These are phyloP conservation scores for Mucor piriformis DNA, from an alignment of 371 early-diverging fungal genomes.

Conservation along the genomic window DNA sequence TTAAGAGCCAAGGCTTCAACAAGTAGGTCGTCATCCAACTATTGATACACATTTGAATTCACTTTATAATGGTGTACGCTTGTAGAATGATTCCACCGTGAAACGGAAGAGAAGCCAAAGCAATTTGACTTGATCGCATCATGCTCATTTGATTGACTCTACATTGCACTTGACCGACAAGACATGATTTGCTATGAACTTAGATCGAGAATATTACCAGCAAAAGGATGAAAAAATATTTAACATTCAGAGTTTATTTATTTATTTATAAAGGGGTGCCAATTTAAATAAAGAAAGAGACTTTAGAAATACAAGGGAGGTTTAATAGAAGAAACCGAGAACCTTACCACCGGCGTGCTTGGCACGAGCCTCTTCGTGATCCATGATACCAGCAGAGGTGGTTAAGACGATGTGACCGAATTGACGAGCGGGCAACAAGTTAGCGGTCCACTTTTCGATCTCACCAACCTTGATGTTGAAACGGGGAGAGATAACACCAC, in stretches of 20 bases:
- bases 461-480: constrained; percentile 96
- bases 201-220: no score
- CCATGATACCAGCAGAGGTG: constrained; percentile 99
- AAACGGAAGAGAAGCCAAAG: no score
- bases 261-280: not conserved
- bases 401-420: constrained; percentile 98
- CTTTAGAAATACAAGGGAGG: not conserved
- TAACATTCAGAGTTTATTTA: not conserved
- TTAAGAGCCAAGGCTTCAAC: no score
- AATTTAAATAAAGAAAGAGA: not conserved
- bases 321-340: constrained; percentile 85
- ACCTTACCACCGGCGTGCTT: constrained; percentile 99
- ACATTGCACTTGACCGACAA: no score
- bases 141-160: no score
- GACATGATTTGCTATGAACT: no score
- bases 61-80: no score
- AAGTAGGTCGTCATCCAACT: no score
- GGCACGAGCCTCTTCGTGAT: constrained; percentile 99
- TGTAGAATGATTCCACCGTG: no score
- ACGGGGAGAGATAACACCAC: constrained; percentile 99
- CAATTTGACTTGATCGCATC: no score
- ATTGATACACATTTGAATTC: no score
- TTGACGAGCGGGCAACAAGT: constrained; percentile 99
- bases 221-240: no score
- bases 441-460: constrained; percentile 97